Conservation (phyloP, 345 rosid species). For the Physaria fendleri region DNA sequence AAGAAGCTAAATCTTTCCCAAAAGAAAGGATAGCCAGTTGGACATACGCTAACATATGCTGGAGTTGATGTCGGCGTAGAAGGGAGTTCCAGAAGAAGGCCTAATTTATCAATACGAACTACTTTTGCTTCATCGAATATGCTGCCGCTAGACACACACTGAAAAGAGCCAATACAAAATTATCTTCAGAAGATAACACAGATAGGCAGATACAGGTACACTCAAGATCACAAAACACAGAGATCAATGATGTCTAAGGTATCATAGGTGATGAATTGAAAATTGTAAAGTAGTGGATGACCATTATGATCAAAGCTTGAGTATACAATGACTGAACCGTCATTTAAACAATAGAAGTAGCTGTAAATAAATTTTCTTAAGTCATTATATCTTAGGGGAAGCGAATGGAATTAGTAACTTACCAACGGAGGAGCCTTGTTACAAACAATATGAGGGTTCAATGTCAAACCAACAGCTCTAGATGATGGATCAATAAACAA, state of each 20-base stretch:
- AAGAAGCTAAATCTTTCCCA: neutral
- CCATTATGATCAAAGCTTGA: constrained; percentile 5
- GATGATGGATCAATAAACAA: constrained; percentile 84
- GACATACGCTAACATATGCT: constrained; percentile 78
- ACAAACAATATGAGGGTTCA: constrained; percentile 75
- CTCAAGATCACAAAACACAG: constrained; percentile 1
- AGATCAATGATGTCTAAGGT: constrained; percentile 6
- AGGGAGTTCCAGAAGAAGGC: constrained; percentile 87
- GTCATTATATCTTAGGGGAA: neutral
- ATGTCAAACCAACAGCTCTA: constrained; percentile 92
- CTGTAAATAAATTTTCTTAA: neutral
- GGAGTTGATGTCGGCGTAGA: constrained; percentile 55
- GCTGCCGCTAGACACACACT: constrained; percentile 67
- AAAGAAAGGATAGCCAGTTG: neutral
- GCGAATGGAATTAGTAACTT: constrained; percentile 28
- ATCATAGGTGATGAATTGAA: neutral
- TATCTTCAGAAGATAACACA: neutral
- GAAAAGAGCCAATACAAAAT: constrained; percentile 31
- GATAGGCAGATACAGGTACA: neutral
- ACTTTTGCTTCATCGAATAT: constrained; percentile 81
- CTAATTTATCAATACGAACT: constrained; percentile 73
- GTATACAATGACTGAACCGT: neutral
- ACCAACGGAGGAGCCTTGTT: constrained; percentile 75
- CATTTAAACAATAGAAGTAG: neutral
- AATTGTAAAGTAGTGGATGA: neutral